A percentile compares a stretch with the other conserved stretches of the same genome.
Conservation (phyloP, 2,329 filamentous ascomycete genomes). For the Septoria petroselini region DNA sequence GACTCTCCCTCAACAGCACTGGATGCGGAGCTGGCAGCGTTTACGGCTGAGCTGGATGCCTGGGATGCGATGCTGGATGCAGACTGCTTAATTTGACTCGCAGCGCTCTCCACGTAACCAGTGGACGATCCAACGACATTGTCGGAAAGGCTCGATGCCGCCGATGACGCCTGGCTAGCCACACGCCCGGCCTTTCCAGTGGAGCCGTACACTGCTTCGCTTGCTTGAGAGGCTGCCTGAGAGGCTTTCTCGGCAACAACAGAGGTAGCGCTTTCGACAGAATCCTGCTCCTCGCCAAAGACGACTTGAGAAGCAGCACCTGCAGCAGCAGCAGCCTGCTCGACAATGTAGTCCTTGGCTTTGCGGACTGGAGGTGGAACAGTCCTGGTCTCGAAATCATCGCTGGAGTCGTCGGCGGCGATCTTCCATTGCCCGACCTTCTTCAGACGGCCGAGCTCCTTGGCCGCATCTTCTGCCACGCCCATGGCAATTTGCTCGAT, state of each 20-base stretch:
- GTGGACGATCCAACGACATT: constrained; percentile 32
- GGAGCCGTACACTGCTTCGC: constrained; percentile 29
- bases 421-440: constrained; percentile 84
- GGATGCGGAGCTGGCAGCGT: constrained; percentile 16
- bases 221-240: constrained; percentile 32
- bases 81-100: constrained; percentile 49
- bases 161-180: constrained; percentile 50
- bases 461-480: constrained; percentile 72
- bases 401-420: constrained; percentile 65
- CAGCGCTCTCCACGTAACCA: constrained; percentile 52
- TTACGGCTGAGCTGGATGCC: constrained; percentile 16
- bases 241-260: constrained; percentile 30
- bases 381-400: constrained; percentile 71
- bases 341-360: constrained; percentile 42
- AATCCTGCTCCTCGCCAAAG: constrained; percentile 38
- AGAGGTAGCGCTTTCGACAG: constrained; percentile 39
- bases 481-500: constrained; percentile 78
- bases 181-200: constrained; percentile 52
- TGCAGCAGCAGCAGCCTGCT: constrained; percentile 32
- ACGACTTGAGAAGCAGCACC: constrained; percentile 37
- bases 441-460: constrained; percentile 76
- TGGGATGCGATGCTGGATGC: constrained; percentile 20
- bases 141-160: constrained; percentile 17
- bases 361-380: constrained; percentile 57
- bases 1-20: constrained; percentile 19